phyloP scores from a whole-genome alignment of 768 basidiomycete species.

The Tricholoma terreum region DNA sequence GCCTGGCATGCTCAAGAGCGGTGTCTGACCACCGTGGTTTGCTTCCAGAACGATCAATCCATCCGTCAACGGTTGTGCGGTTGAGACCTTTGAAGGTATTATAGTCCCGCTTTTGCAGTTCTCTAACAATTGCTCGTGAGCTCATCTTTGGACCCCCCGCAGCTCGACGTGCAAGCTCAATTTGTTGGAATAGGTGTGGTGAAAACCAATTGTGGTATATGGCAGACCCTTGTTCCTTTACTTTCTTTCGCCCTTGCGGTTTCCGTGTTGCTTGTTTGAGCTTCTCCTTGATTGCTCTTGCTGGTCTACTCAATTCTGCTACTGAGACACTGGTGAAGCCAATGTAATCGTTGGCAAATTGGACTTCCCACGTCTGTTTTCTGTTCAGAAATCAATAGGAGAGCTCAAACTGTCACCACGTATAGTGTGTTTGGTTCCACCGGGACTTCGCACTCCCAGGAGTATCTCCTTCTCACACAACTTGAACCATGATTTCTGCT shows the following conservation, averaged over 20 bases:
- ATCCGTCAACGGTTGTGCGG: constrained; percentile 18
- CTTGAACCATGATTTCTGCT: background rate
- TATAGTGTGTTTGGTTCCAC: background rate
- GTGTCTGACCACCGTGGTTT: constrained; percentile 18
- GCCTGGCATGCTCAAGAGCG: constrained; percentile 5
- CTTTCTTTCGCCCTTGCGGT: background rate
- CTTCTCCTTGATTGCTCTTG: background rate
- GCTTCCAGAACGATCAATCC: constrained; percentile 20
- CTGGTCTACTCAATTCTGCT: background rate
- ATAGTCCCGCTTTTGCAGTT: constrained; percentile 10
- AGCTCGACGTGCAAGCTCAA: background rate
- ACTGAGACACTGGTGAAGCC: background rate
- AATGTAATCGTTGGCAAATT: background rate
- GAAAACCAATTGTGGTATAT: background rate
- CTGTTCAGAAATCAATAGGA: background rate
- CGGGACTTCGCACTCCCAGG: background rate
- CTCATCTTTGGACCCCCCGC: background rate
- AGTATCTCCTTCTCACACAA: background rate
- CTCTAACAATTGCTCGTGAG: constrained; percentile 11
- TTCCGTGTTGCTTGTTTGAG: background rate
- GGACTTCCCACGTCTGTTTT: background rate
- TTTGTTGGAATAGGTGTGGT: background rate
- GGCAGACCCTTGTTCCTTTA: background rate
- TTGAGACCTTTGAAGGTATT: constrained; percentile 13
- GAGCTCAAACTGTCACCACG: background rate